Evolutionary conservation across 352 stramenopile genomes (phyloP), one percentile per base, ranked within the genome.

Genomic region (Phytophthora syringae): DNA sequence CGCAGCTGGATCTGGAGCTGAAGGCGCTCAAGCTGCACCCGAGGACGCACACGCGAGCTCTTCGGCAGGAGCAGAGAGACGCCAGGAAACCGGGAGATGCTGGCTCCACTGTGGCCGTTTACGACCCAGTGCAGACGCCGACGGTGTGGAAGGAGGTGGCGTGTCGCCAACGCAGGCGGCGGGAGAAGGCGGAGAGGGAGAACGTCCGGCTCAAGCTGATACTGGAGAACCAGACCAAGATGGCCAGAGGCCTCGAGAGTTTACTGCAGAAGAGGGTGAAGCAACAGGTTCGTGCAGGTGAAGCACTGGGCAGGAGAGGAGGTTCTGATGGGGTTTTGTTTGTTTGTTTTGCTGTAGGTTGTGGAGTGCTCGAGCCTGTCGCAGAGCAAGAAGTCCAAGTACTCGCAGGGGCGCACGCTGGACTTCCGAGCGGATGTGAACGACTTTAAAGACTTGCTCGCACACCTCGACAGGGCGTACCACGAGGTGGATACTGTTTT

Each of bases 1-100:
- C 86, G 13, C 76, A 72, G 16, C 48, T 92, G 53, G 76, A 90
- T 43, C 67, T 80, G n/a, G 88, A 92, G 62, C 53, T 92, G 36
- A 71, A 48, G 9, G 80, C 77, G 7, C 48, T 89, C 3, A 53
- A 65, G 48, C 55, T 77, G 7, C 69, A 74, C 55, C 59, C 69
- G 27, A 70, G 64, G 34, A 24, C 37, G 2, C 53, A 72, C 43
- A 54, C 55, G 82, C 45, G 50, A 76, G 39, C 72, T 64, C 55
- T 88, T 82, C 44, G 44, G 7, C 58, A 62, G 3, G 65, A 2
- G 10, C 40, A 18, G 28, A 52, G 27, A 69, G 64, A 12, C 27
- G 15, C 7, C 3, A 30, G 16, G 13, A 52, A 44, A 27, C 25
- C 58, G 32, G 49, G 39, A 52, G 24, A 45, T 7, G 6, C 2